Evolutionary conservation across 2,329 filamentous ascomycete species (phyloP).

Genomic region (Colletotrichum gigasporum): DNA sequence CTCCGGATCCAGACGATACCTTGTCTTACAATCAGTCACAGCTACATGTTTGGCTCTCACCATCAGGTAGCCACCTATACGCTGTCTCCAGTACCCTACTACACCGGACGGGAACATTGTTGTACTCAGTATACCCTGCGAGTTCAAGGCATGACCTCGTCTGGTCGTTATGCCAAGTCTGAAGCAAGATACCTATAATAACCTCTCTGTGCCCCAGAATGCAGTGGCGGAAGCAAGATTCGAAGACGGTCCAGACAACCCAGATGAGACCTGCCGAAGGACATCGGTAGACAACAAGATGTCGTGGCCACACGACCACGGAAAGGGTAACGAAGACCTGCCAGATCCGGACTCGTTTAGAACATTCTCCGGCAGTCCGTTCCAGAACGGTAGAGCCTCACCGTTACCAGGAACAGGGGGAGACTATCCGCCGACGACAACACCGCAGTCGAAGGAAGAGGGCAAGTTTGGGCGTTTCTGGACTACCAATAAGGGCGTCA

Average conservation of each 20-base stretch:
- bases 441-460: conserved; percentile 20
- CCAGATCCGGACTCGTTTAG: conserved; percentile 44
- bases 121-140: not conserved
- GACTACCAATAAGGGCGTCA: conserved; percentile 73
- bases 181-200: conserved; percentile 15
- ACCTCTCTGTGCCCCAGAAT: conserved; percentile 36
- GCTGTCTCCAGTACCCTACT: not conserved
- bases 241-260: conserved; percentile 35
- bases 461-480: conserved; percentile 57
- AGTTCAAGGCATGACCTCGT: conserved; percentile 12
- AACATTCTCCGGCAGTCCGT: conserved; percentile 51
- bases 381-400: conserved; percentile 39
- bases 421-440: conserved; percentile 35
- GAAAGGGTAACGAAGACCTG: conserved; percentile 34
- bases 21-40: too few relatives aligned
- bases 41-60: too few relatives aligned
- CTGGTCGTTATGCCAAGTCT: conserved; percentile 33
- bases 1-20: too few relatives aligned
- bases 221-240: conserved; percentile 34
- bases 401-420: conserved; percentile 30
- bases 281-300: conserved; percentile 37
- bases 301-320: conserved; percentile 33
- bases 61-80: too few relatives aligned
- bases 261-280: conserved; percentile 37
- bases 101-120: not conserved